Evolutionary conservation across 225 moss, liverwort and hornwort genomes (phyloP).

Genomic region (Marchantia paleacea): DNA sequence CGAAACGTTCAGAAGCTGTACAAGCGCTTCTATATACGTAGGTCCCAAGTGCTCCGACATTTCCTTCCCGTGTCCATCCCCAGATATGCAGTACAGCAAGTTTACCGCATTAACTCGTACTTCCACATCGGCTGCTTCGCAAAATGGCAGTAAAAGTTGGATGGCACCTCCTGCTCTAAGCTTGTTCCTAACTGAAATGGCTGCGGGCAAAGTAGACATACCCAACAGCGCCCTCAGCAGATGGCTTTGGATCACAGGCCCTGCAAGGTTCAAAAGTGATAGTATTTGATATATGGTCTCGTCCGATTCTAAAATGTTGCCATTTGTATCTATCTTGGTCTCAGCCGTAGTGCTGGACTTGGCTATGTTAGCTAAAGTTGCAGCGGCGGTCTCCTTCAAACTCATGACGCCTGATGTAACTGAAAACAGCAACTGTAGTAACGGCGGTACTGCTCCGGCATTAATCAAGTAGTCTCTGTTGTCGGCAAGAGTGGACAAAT

Average conservation of each 20-base stretch:
- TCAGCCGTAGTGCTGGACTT: slow-evolving; percentile 60
- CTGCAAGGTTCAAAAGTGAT: slow-evolving; percentile 81
- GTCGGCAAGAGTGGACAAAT: slow-evolving; percentile 65
- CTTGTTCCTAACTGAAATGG: slow-evolving; percentile 57
- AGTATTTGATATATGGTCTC: slow-evolving; percentile 79
- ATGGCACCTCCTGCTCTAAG: slow-evolving; percentile 78
- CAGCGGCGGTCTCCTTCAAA: slow-evolving; percentile 85
- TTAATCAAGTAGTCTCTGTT: slow-evolving; percentile 73
- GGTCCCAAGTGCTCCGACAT: slow-evolving; percentile 70
- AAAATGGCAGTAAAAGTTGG: slow-evolving; percentile 84
- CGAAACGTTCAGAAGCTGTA: slow-evolving; percentile 53
- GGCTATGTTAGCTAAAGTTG: slow-evolving; percentile 85
- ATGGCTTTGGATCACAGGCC: slow-evolving; percentile 74
- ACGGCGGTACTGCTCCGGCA: slow-evolving; percentile 73
- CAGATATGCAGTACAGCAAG: slow-evolving; percentile 74
- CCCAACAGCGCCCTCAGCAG: slow-evolving; percentile 85
- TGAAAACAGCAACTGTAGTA: slow-evolving; percentile 81
- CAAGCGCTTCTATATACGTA: slow-evolving; percentile 60
- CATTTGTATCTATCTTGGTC: slow-evolving; percentile 57
- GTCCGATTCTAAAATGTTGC: slow-evolving; percentile 76
- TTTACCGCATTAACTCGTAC: slow-evolving; percentile 79
- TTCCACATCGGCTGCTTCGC: slow-evolving; percentile 55
- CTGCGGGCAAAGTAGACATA: slow-evolving; percentile 63
- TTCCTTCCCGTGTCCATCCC: slow-evolving; percentile 77
- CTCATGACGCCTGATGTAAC: slow-evolving; percentile 89